A percentile compares a stretch with the other conserved stretches of the same genome.
Evolutionary conservation across 179 eudicot species (phyloP).

Genomic region (Silene noctiflora): DNA sequence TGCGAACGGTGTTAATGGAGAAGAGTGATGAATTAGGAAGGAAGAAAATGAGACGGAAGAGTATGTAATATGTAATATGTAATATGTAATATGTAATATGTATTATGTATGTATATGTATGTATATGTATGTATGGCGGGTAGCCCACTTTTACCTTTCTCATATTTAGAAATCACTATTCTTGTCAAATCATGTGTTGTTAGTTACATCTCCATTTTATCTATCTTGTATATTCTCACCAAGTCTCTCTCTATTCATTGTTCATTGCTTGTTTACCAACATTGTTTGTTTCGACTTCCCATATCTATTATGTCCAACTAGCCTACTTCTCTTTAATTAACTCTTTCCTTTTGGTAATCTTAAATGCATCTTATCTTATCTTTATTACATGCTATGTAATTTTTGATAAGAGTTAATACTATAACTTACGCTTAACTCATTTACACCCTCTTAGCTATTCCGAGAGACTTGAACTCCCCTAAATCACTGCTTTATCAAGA

Average conservation of each 20-base stretch:
- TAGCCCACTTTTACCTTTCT: constrained; percentile 23
- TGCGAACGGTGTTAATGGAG: not conserved
- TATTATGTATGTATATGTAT: not conserved
- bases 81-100: not conserved
- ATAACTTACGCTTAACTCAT: too few species aligned
- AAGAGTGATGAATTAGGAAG: not conserved
- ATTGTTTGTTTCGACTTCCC: not conserved
- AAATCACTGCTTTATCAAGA: too few species aligned
- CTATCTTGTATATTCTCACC: too few species aligned
- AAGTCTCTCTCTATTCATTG: too few species aligned
- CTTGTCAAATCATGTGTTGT: not conserved
- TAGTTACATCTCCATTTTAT: constrained; percentile 20
- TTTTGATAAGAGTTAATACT: too few species aligned
- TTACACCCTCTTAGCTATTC: too few species aligned
- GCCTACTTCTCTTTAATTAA: constrained; percentile 11
- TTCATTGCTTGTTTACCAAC: constrained; percentile 31
- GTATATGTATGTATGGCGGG: constrained; percentile 4
- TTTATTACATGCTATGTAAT: not conserved
- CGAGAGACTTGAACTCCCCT: too few species aligned
- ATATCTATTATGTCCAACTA: constrained; percentile 23
- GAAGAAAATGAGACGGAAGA: constrained; percentile 23
- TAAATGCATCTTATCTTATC: too few species aligned
- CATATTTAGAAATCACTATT: not conserved
- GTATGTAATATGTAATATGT: not conserved
- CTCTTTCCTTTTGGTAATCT: not conserved